Conservation (phyloP, 495 filamentous ascomycete species). For the Aspergillus saccharolyticus region DNA sequence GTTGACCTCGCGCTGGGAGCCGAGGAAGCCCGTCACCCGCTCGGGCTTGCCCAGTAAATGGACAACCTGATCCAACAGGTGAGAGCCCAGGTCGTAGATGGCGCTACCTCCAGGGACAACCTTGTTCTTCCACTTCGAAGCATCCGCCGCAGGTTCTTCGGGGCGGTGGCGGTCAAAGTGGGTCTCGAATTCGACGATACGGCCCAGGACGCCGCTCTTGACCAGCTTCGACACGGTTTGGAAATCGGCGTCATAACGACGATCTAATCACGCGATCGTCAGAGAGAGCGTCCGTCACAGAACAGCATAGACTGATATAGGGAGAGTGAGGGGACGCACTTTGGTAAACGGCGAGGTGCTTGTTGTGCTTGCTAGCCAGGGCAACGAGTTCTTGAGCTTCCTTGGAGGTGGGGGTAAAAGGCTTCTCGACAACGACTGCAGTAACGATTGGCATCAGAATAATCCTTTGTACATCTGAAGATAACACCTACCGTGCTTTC, state of each 20-base stretch:
- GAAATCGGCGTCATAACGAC: slow-evolving; percentile 83
- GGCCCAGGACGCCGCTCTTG: slow-evolving; percentile 50
- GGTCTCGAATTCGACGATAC: slow-evolving; percentile 73
- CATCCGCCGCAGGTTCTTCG: slow-evolving; percentile 39
- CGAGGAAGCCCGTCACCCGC: slow-evolving; percentile 62
- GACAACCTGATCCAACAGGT: slow-evolving; percentile 78
- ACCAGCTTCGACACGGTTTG: slow-evolving; percentile 64
- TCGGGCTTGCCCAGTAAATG: slow-evolving; percentile 72
- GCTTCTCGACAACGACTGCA: slow-evolving; percentile 78
- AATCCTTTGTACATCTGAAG: background rate
- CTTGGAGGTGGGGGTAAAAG: slow-evolving; percentile 66
- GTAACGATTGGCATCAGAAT: background rate
- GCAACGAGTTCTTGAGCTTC: slow-evolving; percentile 68
- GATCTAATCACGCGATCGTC: slow-evolving; percentile 42
- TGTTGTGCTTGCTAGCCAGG: slow-evolving; percentile 57
- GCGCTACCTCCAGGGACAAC: slow-evolving; percentile 63
- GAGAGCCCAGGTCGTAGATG: slow-evolving; percentile 79
- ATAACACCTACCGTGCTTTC: slow-evolving; percentile 59
- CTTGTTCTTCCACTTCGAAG: slow-evolving; percentile 66
- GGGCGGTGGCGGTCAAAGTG: slow-evolving; percentile 81
- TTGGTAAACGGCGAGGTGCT: slow-evolving; percentile 75
- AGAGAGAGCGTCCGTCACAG: background rate
- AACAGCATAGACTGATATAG: background rate
- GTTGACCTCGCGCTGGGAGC: slow-evolving; percentile 56
- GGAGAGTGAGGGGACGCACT: slow-evolving; percentile 38